phyloP scores from a whole-genome alignment of 768 basidiomycete species.

The Mrakia blollopis region DNA sequence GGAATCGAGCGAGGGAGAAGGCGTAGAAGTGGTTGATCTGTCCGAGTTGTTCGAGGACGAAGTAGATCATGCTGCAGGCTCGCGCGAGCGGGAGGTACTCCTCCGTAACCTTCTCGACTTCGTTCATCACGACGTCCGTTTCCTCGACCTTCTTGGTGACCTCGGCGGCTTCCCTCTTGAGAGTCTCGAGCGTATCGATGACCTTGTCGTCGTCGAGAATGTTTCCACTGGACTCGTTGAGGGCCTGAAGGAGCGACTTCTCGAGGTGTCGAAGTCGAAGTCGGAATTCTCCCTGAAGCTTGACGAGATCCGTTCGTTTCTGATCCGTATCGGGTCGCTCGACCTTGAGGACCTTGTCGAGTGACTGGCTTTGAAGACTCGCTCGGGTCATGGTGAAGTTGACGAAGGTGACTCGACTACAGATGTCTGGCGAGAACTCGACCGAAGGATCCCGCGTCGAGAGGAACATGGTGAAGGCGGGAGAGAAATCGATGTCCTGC shows the following conservation, averaged over 20 bases:
- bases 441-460: constrained; percentile 95
- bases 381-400: constrained; percentile 98
- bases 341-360: constrained; percentile 93
- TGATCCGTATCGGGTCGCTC: constrained; percentile 95
- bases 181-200: constrained; percentile 87
- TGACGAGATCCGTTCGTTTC: constrained; percentile 93
- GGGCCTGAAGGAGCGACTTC: constrained; percentile 82
- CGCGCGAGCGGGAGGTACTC: constrained; percentile 93
- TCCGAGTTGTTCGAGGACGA: constrained; percentile 90
- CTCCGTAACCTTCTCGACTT: constrained; percentile 90
- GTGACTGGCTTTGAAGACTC: constrained; percentile 95
- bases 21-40: constrained; percentile 97
- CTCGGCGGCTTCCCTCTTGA: constrained; percentile 94
- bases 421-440: constrained; percentile 97
- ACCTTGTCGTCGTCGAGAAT: constrained; percentile 95
- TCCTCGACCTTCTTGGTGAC: constrained; percentile 94
- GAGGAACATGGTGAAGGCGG: constrained; percentile 99
- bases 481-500: constrained; percentile 99
- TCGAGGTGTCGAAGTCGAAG: constrained; percentile 87
- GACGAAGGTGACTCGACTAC: constrained; percentile 91
- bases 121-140: constrained; percentile 90
- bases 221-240: constrained; percentile 94
- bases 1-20: constrained; percentile 95
- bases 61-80: constrained; percentile 94
- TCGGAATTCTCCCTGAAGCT: constrained; percentile 96